These are phyloP conservation scores for Nyssa sinensis DNA, from an alignment of 148 eudicot genomes.

Conservation along the genomic window DNA sequence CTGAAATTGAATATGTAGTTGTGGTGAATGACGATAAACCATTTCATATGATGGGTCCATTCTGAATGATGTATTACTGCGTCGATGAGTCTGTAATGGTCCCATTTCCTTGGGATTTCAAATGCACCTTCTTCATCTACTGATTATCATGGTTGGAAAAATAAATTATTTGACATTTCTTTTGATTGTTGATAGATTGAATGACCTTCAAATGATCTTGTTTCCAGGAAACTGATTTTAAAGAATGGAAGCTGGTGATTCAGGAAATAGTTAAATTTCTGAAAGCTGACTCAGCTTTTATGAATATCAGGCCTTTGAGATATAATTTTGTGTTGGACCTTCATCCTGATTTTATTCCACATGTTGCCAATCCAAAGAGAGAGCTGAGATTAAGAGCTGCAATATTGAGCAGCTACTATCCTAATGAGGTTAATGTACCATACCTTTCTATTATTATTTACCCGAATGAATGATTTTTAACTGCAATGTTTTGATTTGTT, in stretches of 20 bases:
- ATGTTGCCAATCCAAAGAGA: slow-evolving; percentile 51
- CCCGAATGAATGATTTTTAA: neutral
- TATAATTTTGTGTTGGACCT: slow-evolving; percentile 80
- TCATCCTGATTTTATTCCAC: slow-evolving; percentile 72
- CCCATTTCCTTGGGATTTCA: slow-evolving; percentile 12
- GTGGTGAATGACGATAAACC: neutral
- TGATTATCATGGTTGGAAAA: neutral
- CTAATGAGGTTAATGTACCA: slow-evolving; percentile 62
- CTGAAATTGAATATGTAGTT: neutral
- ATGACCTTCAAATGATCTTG: slow-evolving; percentile 22
- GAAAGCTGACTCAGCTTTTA: slow-evolving; percentile 83
- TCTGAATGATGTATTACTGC: neutral
- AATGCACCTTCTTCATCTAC: neutral
- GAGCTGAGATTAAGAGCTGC: slow-evolving; percentile 76
- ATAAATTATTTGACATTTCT: neutral
- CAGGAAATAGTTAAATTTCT: slow-evolving; percentile 88
- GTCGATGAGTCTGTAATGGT: neutral
- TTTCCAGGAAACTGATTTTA: slow-evolving; percentile 81
- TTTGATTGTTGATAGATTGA: slow-evolving; percentile 19
- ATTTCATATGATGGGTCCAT: neutral
- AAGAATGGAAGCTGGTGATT: slow-evolving; percentile 92
- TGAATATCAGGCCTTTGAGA: slow-evolving; percentile 90
- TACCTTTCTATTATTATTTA: too few relatives aligned
- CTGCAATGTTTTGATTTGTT: neutral
- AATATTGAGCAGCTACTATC: slow-evolving; percentile 77